These are phyloP conservation scores for Candida dubliniensis DNA, from an alignment of 1,139 yeast species.

Conservation along the genomic window DNA sequence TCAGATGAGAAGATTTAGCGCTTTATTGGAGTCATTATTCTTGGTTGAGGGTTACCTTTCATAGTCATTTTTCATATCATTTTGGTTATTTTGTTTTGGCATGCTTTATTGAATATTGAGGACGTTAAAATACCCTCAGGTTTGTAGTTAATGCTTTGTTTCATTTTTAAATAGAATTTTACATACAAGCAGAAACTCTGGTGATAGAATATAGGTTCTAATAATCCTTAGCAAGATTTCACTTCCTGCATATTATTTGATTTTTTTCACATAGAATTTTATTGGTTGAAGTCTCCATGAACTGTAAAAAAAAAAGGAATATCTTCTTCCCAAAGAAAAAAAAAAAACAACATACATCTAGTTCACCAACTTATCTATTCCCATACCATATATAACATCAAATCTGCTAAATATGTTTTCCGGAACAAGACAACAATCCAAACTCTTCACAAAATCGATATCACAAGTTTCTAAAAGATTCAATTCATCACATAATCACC, in stretches of 20 bases:
- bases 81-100: no score
- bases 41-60: no score
- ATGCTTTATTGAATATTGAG: no score
- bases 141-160: no score
- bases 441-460: constrained; percentile 10
- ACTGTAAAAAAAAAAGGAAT: not conserved
- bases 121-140: no score
- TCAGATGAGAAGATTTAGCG: no score
- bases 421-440: constrained; percentile 8
- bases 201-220: no score
- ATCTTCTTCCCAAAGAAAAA: not conserved
- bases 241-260: not conserved
- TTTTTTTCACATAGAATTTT: constrained; percentile 4
- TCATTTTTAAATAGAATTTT: no score
- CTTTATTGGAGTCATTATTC: no score
- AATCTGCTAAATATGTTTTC: constrained; percentile 11
- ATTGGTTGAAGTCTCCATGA: constrained; percentile 2
- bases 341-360: not conserved
- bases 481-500: constrained; percentile 26
- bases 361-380: not conserved
- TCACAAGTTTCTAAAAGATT: constrained; percentile 26
- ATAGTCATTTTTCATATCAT: no score
- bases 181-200: no score
- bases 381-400: not conserved
- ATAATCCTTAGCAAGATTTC: not conserved